Evolutionary conservation across 2,329 filamentous ascomycete genomes (phyloP).

Genomic region (Alternaria arbusti): DNA sequence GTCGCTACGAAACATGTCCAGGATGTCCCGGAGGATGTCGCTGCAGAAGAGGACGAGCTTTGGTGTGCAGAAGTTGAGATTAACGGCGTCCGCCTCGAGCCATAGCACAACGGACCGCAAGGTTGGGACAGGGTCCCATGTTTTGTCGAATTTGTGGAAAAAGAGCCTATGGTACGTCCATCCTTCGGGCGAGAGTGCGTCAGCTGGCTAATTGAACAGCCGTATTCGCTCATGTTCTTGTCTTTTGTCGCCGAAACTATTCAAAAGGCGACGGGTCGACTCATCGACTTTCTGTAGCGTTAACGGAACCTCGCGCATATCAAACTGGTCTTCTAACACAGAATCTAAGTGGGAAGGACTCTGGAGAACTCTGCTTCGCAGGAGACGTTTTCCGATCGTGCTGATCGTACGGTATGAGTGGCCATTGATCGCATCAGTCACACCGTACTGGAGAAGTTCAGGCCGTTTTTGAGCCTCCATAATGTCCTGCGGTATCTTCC

Average conservation of each 20-base stretch:
- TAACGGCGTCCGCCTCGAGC: not conserved
- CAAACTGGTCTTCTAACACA: not conserved
- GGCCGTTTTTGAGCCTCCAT: rapidly evolving
- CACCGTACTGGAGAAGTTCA: rapidly evolving
- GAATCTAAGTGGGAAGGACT: rapidly evolving
- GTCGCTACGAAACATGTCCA: not conserved
- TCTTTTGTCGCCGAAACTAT: not conserved
- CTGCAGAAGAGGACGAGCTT: not conserved
- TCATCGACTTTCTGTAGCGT: not conserved
- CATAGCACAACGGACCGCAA: not conserved
- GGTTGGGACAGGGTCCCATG: not conserved
- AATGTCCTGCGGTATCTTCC: not conserved
- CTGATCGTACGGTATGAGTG: not conserved
- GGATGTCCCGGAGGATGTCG: not conserved
- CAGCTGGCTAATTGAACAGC: not conserved
- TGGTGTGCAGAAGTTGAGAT: not conserved
- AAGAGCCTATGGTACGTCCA: not conserved
- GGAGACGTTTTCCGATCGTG: not conserved
- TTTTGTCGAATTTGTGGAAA: not conserved
- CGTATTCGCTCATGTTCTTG: not conserved
- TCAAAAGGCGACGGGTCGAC: not conserved
- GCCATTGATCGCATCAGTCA: not conserved
- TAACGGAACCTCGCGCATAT: not conserved
- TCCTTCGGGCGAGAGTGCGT: rapidly evolving
- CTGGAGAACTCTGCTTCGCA: rapidly evolving